Evolutionary conservation across 192 early-diverging fungal genomes (phyloP), one percentile per base, ranked within the genome.

Genomic region (Coemansia javaensis): DNA sequence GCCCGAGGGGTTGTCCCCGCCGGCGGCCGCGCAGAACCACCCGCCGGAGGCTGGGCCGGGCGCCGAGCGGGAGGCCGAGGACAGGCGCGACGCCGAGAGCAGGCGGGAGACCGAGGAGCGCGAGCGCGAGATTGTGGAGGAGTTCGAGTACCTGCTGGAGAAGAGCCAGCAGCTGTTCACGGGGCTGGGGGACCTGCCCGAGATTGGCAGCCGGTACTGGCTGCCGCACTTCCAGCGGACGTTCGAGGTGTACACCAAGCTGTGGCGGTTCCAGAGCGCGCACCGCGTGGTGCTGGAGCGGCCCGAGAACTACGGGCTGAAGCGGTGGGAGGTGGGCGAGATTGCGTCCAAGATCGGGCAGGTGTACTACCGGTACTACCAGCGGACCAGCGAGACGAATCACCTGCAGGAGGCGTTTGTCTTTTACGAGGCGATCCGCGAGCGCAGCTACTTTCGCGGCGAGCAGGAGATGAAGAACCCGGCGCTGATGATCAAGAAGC

Each of bases 341-440:
- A 92, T 97, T 45, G 94, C 94, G 4, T 92, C 89, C 24, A 99
- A 99, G 60, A 95, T 99, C 54, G 96, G 93, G 1, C 96, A 94
- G 75, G 78, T 85, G 40, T 93, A 81, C 55, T 89, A 88, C 50
- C 83, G 85, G 39, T 85, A 86, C 58, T 89, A 85, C 53, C 59
- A 95, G 21, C 85, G 94, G 12, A 97, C 96, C 3, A 90, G 90
- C 53, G 96, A 97, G 47, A 97, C 96, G 2, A 95, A 94, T 56
- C 95, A 99, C 56, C 64, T 99, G 32, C 80, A 90, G 25, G 96
- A 99, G 62, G 86, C 94, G 0, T 95, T 82, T 57, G 81, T 90
- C 22, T 99, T 97, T 72, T 99, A 98, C 62, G 90, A 94, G 44
- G 97, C 94, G 1, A 94, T 97, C 55, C 86, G 86, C 30, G 89